Base-by-base conservation (phyloP, 805 yeast genomes). In the Ogataea pini region DNA sequence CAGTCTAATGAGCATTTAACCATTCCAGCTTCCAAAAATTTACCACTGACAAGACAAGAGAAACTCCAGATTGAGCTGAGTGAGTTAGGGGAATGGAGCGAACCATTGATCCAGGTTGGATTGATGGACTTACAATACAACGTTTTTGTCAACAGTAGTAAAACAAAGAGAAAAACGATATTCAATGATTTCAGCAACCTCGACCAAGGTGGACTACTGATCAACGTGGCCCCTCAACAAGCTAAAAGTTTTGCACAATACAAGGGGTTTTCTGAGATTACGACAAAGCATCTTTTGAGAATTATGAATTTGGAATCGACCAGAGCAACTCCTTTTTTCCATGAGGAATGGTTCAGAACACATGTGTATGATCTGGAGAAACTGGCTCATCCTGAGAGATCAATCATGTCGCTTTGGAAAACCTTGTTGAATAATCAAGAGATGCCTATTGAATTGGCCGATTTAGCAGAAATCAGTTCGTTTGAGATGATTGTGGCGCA, bases 181-280 rank as follows among this genome's bases (percentile, higher is more conserved):
- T 61, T 61, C 36, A 50, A 48, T 33, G 60, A 60, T 25, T 53
- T 51, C 25, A 40, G 39, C 8, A 47, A 45, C 33, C 24, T 45
- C 17, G 43, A 52, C 12, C 46, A 36, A 7, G 48, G 53, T 6
- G 67, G 66, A 4, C 43, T 62, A 16, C 20, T 43, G 10, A 45
- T 64, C 9, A 57, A 63, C 32, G 57, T 62, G 31, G 67, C 69
- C 1, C 70, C 70, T 1, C 70, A 64, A 36, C 40, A 46, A 1
- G 68, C 55, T 1, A 47, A 45, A 7, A 52, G 50, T n/a, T 54
- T 60, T 37, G 34, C 40, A 12, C 58, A 59, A 29, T 65, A 65
- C 48, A 31, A 50, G n/a, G 14, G 42, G 8, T 19, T 48, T 13
- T 56, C 67, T 1, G 45, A 50, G 6, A 13, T 42, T 10, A 37